Evolutionary conservation across 208 protist genomes (phyloP).

Genomic region (Leishmania turanica): DNA sequence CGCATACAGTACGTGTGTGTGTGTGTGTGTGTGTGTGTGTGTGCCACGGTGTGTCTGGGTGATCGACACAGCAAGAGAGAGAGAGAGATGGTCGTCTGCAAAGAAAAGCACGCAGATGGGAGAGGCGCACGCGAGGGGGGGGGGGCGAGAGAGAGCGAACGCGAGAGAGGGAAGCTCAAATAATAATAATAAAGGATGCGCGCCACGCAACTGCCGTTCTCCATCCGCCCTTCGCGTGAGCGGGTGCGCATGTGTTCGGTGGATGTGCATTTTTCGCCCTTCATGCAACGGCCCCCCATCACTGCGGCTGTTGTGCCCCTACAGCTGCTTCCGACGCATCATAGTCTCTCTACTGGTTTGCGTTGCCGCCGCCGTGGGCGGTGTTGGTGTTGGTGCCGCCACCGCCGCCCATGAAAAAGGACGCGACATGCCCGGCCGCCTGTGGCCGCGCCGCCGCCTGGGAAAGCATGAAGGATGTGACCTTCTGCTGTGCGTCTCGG

Average conservation of each 20-base stretch:
- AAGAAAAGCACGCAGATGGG: constrained; percentile 21
- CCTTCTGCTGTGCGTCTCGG: constrained; percentile 61
- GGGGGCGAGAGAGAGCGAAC: constrained; percentile 6
- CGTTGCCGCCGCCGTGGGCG: not conserved
- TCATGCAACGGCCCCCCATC: not conserved
- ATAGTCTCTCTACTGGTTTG: not conserved
- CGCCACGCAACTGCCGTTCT: not conserved
- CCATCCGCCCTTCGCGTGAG: not conserved
- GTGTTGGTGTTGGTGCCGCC: not conserved
- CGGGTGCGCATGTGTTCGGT: not conserved
- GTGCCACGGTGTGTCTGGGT: not conserved
- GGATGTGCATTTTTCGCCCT: not conserved
- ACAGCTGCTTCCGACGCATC: not conserved
- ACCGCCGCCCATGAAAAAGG: constrained; percentile 27
- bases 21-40: no score
- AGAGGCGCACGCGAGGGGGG: constrained; percentile 4
- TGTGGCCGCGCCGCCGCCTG: constrained; percentile 54
- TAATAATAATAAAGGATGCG: not conserved
- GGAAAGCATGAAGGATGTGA: constrained; percentile 66
- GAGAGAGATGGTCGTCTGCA: not conserved
- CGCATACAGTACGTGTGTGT: not conserved
- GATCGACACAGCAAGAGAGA: not conserved
- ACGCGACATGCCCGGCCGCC: constrained; percentile 45
- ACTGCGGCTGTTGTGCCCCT: not conserved
- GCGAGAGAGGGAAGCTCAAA: not conserved